Percentiles rank a stretch among this genome's conserved stretches.
Conservation (phyloP, 345 rosid genomes). For the Tarenaya hassleriana region DNA sequence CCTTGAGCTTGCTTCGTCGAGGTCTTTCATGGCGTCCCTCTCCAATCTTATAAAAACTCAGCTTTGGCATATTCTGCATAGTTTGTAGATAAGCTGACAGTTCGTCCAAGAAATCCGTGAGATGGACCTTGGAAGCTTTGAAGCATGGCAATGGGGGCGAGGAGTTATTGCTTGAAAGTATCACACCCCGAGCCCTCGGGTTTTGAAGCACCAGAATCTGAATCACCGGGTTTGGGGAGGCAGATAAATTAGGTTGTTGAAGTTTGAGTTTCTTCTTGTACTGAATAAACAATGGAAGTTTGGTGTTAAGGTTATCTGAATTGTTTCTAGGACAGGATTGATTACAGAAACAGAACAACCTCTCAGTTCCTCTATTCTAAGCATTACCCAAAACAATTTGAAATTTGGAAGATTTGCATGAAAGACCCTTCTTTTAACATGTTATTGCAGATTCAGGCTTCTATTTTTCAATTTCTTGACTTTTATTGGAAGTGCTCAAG, state of each 20-base stretch:
- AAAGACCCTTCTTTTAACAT: neutral
- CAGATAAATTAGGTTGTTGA: slow-evolving; percentile 21
- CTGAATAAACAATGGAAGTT: slow-evolving; percentile 23
- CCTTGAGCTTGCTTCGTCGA: slow-evolving; percentile 73
- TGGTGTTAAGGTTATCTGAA: slow-evolving; percentile 28
- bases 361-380: slow-evolving; percentile 20
- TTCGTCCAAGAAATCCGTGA: slow-evolving; percentile 75
- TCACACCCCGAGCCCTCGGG: slow-evolving; percentile 82
- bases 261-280: slow-evolving; percentile 14
- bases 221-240: slow-evolving; percentile 21
- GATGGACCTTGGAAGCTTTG: slow-evolving; percentile 81
- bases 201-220: slow-evolving; percentile 28
- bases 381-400: slow-evolving; percentile 33
- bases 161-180: slow-evolving; percentile 61
- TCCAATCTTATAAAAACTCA: slow-evolving; percentile 74
- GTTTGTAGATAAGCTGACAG: slow-evolving; percentile 62
- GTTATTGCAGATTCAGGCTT: slow-evolving; percentile 2
- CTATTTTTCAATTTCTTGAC: too few species aligned
- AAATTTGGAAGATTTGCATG: slow-evolving; percentile 11
- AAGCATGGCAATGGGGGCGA: slow-evolving; percentile 78
- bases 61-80: slow-evolving; percentile 80
- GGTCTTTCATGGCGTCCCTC: slow-evolving; percentile 85
- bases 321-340: slow-evolving; percentile 21
- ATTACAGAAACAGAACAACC: slow-evolving; percentile 25
- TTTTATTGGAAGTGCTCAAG: too few species aligned